phyloP scores from a whole-genome alignment of 1,284 basidiomycete species.

The Trametes polyzona region DNA sequence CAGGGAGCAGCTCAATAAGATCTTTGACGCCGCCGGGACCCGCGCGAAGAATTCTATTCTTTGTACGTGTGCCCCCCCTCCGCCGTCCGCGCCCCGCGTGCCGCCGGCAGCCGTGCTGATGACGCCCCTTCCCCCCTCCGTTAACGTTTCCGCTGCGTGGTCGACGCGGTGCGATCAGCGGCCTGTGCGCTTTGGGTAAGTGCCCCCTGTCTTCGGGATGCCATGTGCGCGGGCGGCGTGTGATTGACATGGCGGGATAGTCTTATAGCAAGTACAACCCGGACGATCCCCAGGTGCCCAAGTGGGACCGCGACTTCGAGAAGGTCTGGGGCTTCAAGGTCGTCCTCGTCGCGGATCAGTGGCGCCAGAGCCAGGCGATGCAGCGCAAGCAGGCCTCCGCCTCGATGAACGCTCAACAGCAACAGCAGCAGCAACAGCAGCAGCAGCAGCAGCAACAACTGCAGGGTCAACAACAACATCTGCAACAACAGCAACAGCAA shows the following conservation, averaged over 20 bases:
- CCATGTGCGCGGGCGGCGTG: neutral
- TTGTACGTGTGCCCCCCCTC: conserved; percentile 50
- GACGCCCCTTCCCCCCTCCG: conserved; percentile 1
- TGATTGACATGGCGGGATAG: conserved; percentile 37
- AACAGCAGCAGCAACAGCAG: conserved; percentile 12
- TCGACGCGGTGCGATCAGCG: conserved; percentile 43
- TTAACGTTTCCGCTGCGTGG: neutral
- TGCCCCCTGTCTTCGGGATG: conserved; percentile 2
- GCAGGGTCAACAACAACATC: conserved; percentile 13
- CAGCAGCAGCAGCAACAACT: conserved; percentile 15
- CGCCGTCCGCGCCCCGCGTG: neutral
- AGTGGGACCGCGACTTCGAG: conserved; percentile 63
- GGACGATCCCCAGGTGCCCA: conserved; percentile 54
- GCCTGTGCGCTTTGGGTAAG: conserved; percentile 67
- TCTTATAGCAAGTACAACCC: conserved; percentile 68
- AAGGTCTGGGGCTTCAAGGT: conserved; percentile 58
- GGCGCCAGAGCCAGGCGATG: conserved; percentile 34
- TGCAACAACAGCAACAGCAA: conserved; percentile 12
- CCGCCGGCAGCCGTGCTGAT: conserved; percentile 13
- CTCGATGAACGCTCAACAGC: conserved; percentile 16
- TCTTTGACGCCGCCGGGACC: conserved; percentile 62
- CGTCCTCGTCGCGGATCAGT: conserved; percentile 35
- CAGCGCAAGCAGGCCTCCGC: conserved; percentile 23
- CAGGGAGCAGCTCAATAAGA: conserved; percentile 56
- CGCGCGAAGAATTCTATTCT: conserved; percentile 70